Evolutionary conservation across 176 grass and related monocot genomes (phyloP).

Genomic region (Ananas comosus): DNA sequence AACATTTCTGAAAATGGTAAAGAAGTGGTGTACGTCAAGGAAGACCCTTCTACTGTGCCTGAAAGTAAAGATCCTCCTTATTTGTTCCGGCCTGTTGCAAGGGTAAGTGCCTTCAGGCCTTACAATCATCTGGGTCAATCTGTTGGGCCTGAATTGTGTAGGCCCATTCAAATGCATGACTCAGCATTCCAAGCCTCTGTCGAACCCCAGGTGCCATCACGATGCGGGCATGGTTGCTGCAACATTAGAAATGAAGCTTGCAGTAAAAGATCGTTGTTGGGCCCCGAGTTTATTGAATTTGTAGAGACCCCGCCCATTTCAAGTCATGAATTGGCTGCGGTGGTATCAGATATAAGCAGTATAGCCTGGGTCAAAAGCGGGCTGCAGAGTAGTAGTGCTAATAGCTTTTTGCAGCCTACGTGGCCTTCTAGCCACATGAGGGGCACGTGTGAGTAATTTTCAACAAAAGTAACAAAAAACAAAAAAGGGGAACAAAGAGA

Average conservation of each 20-base stretch:
- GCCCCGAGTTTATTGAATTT: slow-evolving; percentile 92
- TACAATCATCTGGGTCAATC: slow-evolving; percentile 31
- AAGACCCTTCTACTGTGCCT: slow-evolving; percentile 5
- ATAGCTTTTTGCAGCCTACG: slow-evolving; percentile 35
- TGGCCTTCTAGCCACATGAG: slow-evolving; percentile 27
- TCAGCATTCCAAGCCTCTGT: slow-evolving; percentile 26
- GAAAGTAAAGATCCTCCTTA: slow-evolving; percentile 50
- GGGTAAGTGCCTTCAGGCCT: slow-evolving; percentile 70
- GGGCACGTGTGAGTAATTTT: neutral
- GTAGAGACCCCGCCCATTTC: slow-evolving; percentile 61
- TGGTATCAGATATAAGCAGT: slow-evolving; percentile 91
- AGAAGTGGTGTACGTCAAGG: slow-evolving; percentile 13
- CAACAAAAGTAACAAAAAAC: too few relatives aligned
- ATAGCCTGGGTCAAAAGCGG: slow-evolving; percentile 92
- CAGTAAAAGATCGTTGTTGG: slow-evolving; percentile 52
- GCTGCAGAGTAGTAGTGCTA: slow-evolving; percentile 43
- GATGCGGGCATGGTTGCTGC: slow-evolving; percentile 78
- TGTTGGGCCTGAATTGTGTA: slow-evolving; percentile 15
- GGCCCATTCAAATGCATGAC: slow-evolving; percentile 20
- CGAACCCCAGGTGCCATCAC: slow-evolving; percentile 55
- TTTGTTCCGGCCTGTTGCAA: slow-evolving; percentile 56
- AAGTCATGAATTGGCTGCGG: slow-evolving; percentile 47
- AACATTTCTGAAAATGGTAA: slow-evolving; percentile 25
- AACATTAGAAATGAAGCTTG: slow-evolving; percentile 9
- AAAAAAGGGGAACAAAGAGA: too few relatives aligned